Base-by-base conservation (phyloP, 345 rosid species). In the Moricandia moricandioides region DNA sequence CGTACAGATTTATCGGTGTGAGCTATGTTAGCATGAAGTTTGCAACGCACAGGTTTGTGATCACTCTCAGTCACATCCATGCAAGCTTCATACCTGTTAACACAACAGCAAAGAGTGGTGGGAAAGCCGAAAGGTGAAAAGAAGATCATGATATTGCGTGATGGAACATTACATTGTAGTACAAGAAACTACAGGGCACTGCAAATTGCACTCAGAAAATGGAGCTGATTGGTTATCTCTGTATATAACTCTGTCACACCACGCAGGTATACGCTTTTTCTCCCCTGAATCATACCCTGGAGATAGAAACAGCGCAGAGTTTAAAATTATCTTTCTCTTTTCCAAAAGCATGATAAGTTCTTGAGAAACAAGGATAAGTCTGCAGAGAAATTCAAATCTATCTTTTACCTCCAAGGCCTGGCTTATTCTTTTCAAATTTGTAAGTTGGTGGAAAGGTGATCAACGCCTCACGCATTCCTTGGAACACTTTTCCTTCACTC, bases 201-300 rank as follows among this genome's bases (percentile, higher is more conserved):
- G 85, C 76, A 95, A 85, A 76, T 82, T 83, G 79, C 99, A 89
- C 1, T 90, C 96, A 5, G 87, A 59, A 17, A 52, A 68, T 30
- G 82, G 64, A 71, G 69, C 72, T 11, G 87, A 27, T 66, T 86
- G 97, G 73, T 72, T 95, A 79, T 95, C 99, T 21, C 99, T 93
- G 61, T 83, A 95, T 74, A 95, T 84, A 75, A 95, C 84, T 82
- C 99, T 80, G 78, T 95, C 99, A 78, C 99, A 95, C 99, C 98
- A 95, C 0, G 99, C 99, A 52, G 99, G 99, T 82, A 95, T 95
- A 17, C 98, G 86, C 80, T 92, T 95, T 81, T 95, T 95, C 93
- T 95, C 99, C 43, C 99, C 99, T 55, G 99, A 87, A 82, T 95
- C 99, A 77, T 95, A 95, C 65, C 99, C 99, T 95, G 83, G 62